These are phyloP conservation scores for Penicillium odoratum DNA, from an alignment of 495 filamentous ascomycete species.

Conservation along the genomic window DNA sequence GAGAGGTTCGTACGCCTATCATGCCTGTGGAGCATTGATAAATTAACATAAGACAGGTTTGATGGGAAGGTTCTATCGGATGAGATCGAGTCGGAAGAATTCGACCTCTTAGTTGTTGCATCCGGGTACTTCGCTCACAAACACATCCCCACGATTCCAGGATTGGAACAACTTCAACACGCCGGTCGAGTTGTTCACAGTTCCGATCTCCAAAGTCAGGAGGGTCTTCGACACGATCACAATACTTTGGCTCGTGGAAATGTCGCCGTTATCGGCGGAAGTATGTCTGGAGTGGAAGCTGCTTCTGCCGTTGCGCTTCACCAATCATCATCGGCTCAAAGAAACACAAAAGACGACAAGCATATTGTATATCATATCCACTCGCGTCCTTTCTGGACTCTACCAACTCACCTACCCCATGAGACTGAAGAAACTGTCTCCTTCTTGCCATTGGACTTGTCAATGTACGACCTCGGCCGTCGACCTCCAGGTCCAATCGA, in stretches of 20 bases:
- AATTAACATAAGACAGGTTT: background rate
- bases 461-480: constrained; percentile 67
- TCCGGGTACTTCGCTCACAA: constrained; percentile 75
- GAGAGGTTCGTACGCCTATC: constrained; percentile 23
- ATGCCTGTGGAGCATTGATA: background rate
- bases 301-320: constrained; percentile 70
- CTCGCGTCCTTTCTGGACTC: constrained; percentile 68
- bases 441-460: constrained; percentile 76
- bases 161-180: constrained; percentile 25
- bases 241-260: constrained; percentile 43
- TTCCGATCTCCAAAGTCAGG: constrained; percentile 44
- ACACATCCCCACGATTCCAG: constrained; percentile 49
- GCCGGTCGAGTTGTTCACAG: constrained; percentile 56
- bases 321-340: constrained; percentile 53
- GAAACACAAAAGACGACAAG: constrained; percentile 1
- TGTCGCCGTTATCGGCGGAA: constrained; percentile 77
- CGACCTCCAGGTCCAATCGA: constrained; percentile 56
- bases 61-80: background rate
- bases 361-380: constrained; percentile 66
- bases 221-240: constrained; percentile 18
- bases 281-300: constrained; percentile 80
- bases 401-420: constrained; percentile 63
- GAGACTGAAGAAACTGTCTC: constrained; percentile 37
- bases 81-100: constrained; percentile 38
- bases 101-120: constrained; percentile 73